These are phyloP conservation scores for Macrolepiota fuliginosa DNA, from an alignment of 768 basidiomycete genomes.

Conservation along the genomic window DNA sequence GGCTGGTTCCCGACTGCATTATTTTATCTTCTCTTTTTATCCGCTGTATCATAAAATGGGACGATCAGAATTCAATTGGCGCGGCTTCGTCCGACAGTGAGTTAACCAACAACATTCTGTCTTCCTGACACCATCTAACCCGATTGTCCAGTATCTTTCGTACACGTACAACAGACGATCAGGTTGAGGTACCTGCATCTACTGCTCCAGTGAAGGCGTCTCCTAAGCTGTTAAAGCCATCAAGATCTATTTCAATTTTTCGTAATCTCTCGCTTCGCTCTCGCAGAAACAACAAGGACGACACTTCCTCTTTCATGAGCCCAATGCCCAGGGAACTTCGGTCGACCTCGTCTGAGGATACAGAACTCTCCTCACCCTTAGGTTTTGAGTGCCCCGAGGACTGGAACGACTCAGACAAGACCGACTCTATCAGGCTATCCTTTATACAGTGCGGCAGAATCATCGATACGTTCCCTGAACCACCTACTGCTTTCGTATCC, in stretches of 20 bases:
- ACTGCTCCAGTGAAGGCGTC: neutral
- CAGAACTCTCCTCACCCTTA: neutral
- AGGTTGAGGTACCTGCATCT: neutral
- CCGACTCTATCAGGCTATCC: neutral
- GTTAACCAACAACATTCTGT: neutral
- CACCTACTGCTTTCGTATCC: neutral
- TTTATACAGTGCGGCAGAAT: neutral
- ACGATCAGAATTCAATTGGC: neutral
- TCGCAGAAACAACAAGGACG: neutral
- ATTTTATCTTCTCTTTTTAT: neutral
- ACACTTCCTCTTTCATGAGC: conserved; percentile 10
- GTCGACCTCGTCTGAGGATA: neutral
- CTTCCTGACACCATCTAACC: neutral
- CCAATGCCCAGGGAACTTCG: conserved; percentile 7
- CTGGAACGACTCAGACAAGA: neutral
- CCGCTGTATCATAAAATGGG: conserved; percentile 1
- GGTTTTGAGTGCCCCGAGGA: neutral
- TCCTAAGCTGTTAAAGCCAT: neutral
- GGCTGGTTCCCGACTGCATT: neutral
- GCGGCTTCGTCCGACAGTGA: neutral
- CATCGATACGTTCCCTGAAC: neutral
- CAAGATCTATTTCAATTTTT: neutral
- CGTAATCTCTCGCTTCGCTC: neutral
- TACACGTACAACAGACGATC: neutral
- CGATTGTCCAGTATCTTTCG: neutral